Evolutionary conservation across 106 monocot genomes (phyloP).

Genomic region (Chionographis japonica): DNA sequence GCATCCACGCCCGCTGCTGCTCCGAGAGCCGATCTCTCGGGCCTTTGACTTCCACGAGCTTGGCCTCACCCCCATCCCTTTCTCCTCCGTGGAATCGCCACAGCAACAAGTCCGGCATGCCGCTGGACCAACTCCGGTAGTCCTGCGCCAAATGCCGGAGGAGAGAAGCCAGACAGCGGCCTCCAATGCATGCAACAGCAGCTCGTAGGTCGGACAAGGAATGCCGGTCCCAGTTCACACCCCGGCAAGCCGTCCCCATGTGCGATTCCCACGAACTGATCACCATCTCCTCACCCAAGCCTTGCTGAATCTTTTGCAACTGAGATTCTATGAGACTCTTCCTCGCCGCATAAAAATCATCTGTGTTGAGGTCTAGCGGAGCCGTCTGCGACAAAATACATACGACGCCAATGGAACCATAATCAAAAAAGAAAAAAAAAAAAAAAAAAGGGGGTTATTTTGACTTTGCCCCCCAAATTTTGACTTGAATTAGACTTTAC

Average conservation of each 20-base stretch:
- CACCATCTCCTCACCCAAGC: constrained; percentile 78
- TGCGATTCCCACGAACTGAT: constrained; percentile 78
- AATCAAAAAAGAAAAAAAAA: neutral
- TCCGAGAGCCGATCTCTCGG: constrained; percentile 83
- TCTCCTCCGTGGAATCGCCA: constrained; percentile 79
- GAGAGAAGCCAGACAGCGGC: constrained; percentile 50
- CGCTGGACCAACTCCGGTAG: constrained; percentile 82
- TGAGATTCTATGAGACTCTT: constrained; percentile 57
- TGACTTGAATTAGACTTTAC: too few relatives aligned
- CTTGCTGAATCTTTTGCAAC: constrained; percentile 54
- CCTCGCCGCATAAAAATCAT: constrained; percentile 71
- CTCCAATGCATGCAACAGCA: constrained; percentile 64
- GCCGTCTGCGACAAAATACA: constrained; percentile 46
- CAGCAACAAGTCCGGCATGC: constrained; percentile 87
- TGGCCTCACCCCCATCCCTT: constrained; percentile 50
- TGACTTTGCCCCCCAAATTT: too few relatives aligned
- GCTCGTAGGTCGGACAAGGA: constrained; percentile 71
- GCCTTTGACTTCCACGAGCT: constrained; percentile 96
- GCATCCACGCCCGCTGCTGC: constrained; percentile 88
- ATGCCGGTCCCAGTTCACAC: constrained; percentile 80
- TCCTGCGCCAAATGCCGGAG: constrained; percentile 67
- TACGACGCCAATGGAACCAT: too few relatives aligned
- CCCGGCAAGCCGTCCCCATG: constrained; percentile 58
- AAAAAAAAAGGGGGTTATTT: too few relatives aligned
- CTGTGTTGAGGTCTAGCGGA: constrained; percentile 80